Evolutionary conservation across 192 early-diverging fungal species (phyloP).

Genomic region (Umbelopsis vinacea): DNA sequence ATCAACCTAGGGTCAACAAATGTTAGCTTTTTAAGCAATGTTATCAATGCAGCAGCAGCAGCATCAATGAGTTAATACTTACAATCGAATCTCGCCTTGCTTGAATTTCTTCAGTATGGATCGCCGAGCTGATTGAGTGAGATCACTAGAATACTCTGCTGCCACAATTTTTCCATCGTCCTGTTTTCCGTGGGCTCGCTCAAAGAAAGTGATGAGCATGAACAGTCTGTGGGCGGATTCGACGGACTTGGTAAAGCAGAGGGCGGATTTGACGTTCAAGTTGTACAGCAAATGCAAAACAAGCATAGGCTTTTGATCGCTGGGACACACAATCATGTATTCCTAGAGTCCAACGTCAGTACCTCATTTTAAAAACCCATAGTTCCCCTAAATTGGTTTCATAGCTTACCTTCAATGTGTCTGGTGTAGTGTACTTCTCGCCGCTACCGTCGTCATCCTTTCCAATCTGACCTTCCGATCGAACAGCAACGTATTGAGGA

Average conservation of each 20-base stretch:
- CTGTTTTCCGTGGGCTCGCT: slow-evolving; percentile 23
- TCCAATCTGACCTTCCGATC: slow-evolving; percentile 38
- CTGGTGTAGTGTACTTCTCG: slow-evolving; percentile 57
- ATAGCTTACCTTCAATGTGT: slow-evolving; percentile 51
- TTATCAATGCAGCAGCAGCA: background rate
- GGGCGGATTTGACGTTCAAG: slow-evolving; percentile 57
- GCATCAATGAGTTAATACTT: slow-evolving; percentile 26
- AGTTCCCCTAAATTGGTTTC: background rate
- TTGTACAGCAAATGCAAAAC: slow-evolving; percentile 82
- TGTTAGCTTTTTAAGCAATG: no score
- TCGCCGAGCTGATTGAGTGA: slow-evolving; percentile 62
- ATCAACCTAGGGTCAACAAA: slow-evolving; percentile 54
- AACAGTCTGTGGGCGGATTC: slow-evolving; percentile 87
- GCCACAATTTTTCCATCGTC: slow-evolving; percentile 41
- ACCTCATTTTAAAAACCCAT: background rate
- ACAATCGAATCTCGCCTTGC: slow-evolving; percentile 65
- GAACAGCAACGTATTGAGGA: slow-evolving; percentile 84
- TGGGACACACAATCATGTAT: slow-evolving; percentile 67
- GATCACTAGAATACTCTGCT: slow-evolving; percentile 79
- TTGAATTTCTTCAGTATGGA: slow-evolving; percentile 68
- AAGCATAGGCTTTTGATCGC: slow-evolving; percentile 81
- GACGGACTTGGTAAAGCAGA: slow-evolving; percentile 91
- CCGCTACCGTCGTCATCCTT: slow-evolving; percentile 45
- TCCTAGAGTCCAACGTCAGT: slow-evolving; percentile 50
- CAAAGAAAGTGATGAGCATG: slow-evolving; percentile 69